These are phyloP conservation scores for Fusarium bulbicola DNA, from an alignment of 2,329 filamentous ascomycete species.

Conservation along the genomic window DNA sequence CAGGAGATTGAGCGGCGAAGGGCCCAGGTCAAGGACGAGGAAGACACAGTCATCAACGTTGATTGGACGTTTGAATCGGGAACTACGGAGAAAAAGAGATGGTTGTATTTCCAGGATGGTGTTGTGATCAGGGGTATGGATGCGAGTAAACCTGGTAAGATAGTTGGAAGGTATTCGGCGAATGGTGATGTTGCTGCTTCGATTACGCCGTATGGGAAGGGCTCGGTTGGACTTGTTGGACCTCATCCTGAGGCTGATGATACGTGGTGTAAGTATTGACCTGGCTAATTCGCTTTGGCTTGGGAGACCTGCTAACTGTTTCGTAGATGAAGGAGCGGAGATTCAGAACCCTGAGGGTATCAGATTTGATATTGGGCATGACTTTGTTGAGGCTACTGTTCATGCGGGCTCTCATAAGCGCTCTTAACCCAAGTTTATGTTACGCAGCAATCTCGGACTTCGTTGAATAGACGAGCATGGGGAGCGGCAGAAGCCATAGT, in stretches of 20 bases:
- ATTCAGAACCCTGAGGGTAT: not conserved
- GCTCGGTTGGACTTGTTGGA: constrained; percentile 12
- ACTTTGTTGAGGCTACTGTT: not conserved
- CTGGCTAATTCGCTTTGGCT: rapidly evolving
- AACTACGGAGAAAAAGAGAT: not conserved
- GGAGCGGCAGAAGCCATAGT: rapidly evolving
- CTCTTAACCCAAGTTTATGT: not conserved
- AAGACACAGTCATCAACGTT: not conserved
- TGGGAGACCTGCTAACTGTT: not conserved
- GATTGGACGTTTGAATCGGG: not conserved
- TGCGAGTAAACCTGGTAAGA: not conserved
- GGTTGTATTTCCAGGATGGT: constrained; percentile 13
- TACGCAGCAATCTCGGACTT: not conserved
- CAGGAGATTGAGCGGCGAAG: not conserved
- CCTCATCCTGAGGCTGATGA: constrained; percentile 8
- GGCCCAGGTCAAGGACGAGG: not conserved
- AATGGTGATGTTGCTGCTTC: constrained; percentile 9
- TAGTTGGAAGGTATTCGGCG: not conserved
- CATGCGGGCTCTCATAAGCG: not conserved
- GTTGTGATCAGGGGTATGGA: constrained; percentile 1
- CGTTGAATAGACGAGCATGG: rapidly evolving
- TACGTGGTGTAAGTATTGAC: not conserved
- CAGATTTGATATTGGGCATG: not conserved
- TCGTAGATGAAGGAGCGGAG: not conserved
- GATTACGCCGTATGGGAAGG: constrained; percentile 1